Evolutionary conservation across 2,329 filamentous ascomycete species (phyloP), one percentile per base, ranked within the genome.

Genomic region (Aspergillus brasiliensis): DNA sequence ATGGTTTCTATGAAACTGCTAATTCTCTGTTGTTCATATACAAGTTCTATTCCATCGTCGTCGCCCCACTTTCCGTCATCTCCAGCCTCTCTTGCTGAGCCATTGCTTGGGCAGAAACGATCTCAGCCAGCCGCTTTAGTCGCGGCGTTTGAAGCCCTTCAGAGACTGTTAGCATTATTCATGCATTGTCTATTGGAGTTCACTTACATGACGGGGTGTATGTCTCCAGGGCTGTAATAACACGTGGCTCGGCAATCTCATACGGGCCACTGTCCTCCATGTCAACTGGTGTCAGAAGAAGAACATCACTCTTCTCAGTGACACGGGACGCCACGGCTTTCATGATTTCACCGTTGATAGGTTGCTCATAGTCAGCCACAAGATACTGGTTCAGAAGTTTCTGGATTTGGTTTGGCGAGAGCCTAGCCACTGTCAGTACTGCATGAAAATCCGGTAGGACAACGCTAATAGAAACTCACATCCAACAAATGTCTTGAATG

Each of bases 401-500:
- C 79, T 99, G 95, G 65, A 99, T 99, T 78, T 99, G 95, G 79
- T 97, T 98, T 55, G 95, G 95, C 1, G 94, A 97, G 56, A 99
- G 86, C 91, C 91, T 95, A 62, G 15, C 25, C 34, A 51, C 49
- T 21, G 48, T 53, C 54, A 66, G 59, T 10, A 51, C 6, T 38
- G 13, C n/a, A 37, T 17, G 7, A 13, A 31, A 19, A 7, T 17
- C 10, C 28, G 27, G 17, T 11, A 17, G 34, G 37, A 37, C 6
- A 34, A 8, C 11, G 17, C 10, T 10, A 8, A 10, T 25, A 13
- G n/a, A 27, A 21, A 86, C 91, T 87, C 81, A 96, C 94, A 98
- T 98, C 94, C 94, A 98, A 85, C 95, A 99, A 71, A 99, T 99
- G 76, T 99, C 95, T 81, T 99, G 95, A 72, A 99, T 99, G 71